Conservation (phyloP, 768 basidiomycete genomes). For the Cyathus striatus region DNA sequence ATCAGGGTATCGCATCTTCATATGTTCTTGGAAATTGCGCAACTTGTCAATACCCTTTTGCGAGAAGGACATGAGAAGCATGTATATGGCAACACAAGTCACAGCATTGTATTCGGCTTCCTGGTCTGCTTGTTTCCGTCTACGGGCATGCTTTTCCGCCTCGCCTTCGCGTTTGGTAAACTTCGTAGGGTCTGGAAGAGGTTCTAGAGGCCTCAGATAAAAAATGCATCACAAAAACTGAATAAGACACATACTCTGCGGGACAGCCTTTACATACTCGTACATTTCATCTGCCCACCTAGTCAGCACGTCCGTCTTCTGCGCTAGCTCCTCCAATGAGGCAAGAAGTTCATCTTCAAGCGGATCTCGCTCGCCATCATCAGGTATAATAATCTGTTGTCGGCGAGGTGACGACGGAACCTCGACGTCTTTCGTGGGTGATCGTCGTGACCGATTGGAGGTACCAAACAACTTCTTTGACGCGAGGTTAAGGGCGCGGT, state of each 20-base stretch:
- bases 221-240: neutral
- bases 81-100: constrained; percentile 83
- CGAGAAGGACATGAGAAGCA: constrained; percentile 88
- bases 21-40: constrained; percentile 70
- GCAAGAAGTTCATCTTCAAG: constrained; percentile 83
- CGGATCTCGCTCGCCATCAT: constrained; percentile 49
- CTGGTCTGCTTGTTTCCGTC: constrained; percentile 67
- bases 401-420: constrained; percentile 53
- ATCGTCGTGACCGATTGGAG: constrained; percentile 27
- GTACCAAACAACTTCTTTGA: constrained; percentile 79
- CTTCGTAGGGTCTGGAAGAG: constrained; percentile 74
- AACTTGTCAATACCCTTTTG: constrained; percentile 89
- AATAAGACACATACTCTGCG: constrained; percentile 58
- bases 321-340: constrained; percentile 81
- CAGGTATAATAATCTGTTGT: constrained; percentile 46
- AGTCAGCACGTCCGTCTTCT: constrained; percentile 92
- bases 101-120: constrained; percentile 82
- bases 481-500: constrained; percentile 74
- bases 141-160: constrained; percentile 60
- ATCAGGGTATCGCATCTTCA: constrained; percentile 76
- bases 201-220: constrained; percentile 41
- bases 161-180: constrained; percentile 70
- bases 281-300: constrained; percentile 96
- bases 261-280: constrained; percentile 79
- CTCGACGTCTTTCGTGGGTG: constrained; percentile 33